phyloP scores from a whole-genome alignment of 345 rosid species.

The Sonneratia alba region DNA sequence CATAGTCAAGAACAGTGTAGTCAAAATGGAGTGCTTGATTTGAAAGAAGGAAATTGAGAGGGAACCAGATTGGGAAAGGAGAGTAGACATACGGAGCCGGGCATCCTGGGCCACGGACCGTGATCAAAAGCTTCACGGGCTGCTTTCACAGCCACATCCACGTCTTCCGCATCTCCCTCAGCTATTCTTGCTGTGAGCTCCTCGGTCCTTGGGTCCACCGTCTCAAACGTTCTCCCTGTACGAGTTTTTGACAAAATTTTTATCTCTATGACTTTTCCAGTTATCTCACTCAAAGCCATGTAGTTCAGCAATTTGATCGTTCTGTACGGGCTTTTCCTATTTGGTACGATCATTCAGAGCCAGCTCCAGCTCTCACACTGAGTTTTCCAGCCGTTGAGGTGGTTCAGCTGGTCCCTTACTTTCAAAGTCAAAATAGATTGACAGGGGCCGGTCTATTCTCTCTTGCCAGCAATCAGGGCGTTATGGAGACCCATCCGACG shows the following conservation, averaged over 20 bases:
- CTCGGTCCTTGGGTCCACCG: slow-evolving; percentile 49
- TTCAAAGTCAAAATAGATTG: too few relatives aligned
- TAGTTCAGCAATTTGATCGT: too few relatives aligned
- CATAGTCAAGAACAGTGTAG: not conserved
- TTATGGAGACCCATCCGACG: too few relatives aligned
- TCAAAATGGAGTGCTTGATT: not conserved
- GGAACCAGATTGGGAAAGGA: not conserved
- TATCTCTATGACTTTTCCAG: not conserved
- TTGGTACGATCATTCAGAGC: too few relatives aligned
- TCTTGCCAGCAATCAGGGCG: too few relatives aligned
- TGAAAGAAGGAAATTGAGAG: not conserved
- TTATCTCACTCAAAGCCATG: too few relatives aligned
- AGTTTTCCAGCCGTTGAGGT: too few relatives aligned
- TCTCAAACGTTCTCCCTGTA: slow-evolving; percentile 46
- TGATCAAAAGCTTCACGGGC: slow-evolving; percentile 58
- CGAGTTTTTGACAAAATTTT: not conserved
- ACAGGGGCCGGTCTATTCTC: too few relatives aligned
- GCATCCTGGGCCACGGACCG: slow-evolving; percentile 63
- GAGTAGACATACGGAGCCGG: slow-evolving; percentile 39
- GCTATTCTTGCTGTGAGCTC: slow-evolving; percentile 33
- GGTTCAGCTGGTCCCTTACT: too few relatives aligned
- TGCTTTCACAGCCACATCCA: slow-evolving; percentile 50
- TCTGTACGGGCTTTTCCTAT: too few relatives aligned
- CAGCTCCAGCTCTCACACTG: too few relatives aligned
- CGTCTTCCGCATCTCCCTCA: slow-evolving; percentile 47